phyloP scores from a whole-genome alignment of 306 rosid genomes.

The Cercis canadensis region DNA sequence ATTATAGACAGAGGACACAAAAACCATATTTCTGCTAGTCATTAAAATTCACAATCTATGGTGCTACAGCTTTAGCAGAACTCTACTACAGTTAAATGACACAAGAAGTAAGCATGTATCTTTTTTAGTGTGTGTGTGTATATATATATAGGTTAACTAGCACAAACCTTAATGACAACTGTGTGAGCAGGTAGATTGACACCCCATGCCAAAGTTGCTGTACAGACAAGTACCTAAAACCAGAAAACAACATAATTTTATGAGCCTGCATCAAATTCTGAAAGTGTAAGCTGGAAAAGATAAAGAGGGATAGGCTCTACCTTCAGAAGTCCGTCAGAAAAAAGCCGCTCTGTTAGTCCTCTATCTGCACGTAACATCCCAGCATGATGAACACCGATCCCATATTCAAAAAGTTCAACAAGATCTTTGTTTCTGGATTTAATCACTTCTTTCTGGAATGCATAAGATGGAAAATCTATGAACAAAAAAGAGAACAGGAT shows the following conservation, averaged over 20 bases:
- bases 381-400: constrained; percentile 95
- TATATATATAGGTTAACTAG: neutral
- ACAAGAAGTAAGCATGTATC: too few species aligned
- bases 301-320: constrained; percentile 47
- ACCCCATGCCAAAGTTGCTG: constrained; percentile 99
- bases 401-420: constrained; percentile 84
- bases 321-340: constrained; percentile 91
- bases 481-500: constrained; percentile 31
- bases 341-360: constrained; percentile 93
- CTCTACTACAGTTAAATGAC: too few species aligned
- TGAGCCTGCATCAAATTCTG: constrained; percentile 14
- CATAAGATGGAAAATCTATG: constrained; percentile 39
- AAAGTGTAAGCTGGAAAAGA: constrained; percentile 22
- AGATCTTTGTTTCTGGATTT: constrained; percentile 97
- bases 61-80: neutral
- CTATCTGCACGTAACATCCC: constrained; percentile 98
- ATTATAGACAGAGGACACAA: neutral
- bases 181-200: constrained; percentile 99
- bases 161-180: constrained; percentile 92
- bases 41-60: neutral
- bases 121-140: too few species aligned
- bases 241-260: constrained; percentile 33
- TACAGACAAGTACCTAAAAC: constrained; percentile 92
- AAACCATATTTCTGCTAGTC: neutral
- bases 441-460: constrained; percentile 78